Conservation (phyloP, 2,329 filamentous ascomycete genomes). For the Clonostachys solani region DNA sequence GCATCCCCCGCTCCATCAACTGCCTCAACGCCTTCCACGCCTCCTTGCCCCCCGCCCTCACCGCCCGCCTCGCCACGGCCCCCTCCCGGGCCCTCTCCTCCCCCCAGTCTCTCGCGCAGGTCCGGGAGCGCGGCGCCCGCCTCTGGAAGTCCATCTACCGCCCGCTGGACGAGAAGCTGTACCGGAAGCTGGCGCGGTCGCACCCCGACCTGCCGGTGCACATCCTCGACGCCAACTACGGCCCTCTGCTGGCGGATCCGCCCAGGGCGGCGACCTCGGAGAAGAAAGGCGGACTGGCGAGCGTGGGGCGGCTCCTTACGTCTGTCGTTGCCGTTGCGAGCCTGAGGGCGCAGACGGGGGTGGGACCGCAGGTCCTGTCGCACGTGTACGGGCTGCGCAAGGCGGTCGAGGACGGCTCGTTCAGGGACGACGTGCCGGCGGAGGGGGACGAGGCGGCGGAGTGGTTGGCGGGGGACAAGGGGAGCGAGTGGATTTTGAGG, state of each 20-base stretch:
- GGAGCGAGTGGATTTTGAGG: conserved; percentile 38
- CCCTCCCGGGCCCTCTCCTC: conserved; percentile 51
- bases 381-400: conserved; percentile 80
- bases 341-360: conserved; percentile 73
- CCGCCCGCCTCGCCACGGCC: conserved; percentile 45
- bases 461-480: conserved; percentile 39
- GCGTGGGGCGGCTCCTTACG: conserved; percentile 68
- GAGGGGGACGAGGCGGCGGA: conserved; percentile 21
- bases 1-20: conserved; percentile 81
- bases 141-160: conserved; percentile 77
- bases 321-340: conserved; percentile 71
- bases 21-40: conserved; percentile 68
- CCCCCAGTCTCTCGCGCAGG: conserved; percentile 46
- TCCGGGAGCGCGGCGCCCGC: conserved; percentile 51
- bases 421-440: conserved; percentile 30
- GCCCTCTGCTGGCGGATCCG: conserved; percentile 68
- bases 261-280: conserved; percentile 17
- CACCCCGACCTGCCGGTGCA: conserved; percentile 81
- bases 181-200: conserved; percentile 62
- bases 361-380: conserved; percentile 76
- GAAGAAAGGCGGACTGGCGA: conserved; percentile 28
- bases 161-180: conserved; percentile 69
- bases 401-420: conserved; percentile 63
- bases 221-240: conserved; percentile 72
- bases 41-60: conserved; percentile 53